phyloP scores from a whole-genome alignment of 441 rosid species.

The Cnidoscolus chayamansa region DNA sequence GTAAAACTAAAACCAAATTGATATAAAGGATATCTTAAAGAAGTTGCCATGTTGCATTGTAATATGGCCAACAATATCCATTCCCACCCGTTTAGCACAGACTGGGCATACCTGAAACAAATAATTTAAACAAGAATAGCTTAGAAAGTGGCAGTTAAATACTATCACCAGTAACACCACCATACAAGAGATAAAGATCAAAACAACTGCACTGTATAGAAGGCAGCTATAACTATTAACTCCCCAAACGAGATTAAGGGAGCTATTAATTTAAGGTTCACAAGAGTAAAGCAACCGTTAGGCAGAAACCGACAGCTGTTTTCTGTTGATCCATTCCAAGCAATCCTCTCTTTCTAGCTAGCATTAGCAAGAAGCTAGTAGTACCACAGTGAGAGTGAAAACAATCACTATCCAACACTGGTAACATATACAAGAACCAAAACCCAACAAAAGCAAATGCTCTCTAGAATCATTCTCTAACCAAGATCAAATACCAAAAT shows the following conservation, averaged over 20 bases:
- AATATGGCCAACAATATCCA: slow-evolving; percentile 70
- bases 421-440: not conserved
- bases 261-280: not conserved
- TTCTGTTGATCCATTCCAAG: not conserved
- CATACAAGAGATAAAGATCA: not conserved
- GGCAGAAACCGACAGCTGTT: not conserved
- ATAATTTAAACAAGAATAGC: slow-evolving; percentile 10
- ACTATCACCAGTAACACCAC: not conserved
- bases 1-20: slow-evolving; percentile 3
- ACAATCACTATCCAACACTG: no score
- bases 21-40: slow-evolving; percentile 65
- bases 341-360: not conserved
- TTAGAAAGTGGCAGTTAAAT: not conserved
- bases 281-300: not conserved
- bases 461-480: not conserved
- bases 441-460: not conserved
- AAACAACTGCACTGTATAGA: not conserved
- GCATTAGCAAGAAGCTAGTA: no score
- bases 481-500: not conserved
- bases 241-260: not conserved
- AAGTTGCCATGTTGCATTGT: slow-evolving; percentile 69
- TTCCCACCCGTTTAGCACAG: slow-evolving; percentile 67
- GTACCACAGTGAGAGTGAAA: no score
- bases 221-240: not conserved
- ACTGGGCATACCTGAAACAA: slow-evolving; percentile 72